These are phyloP conservation scores for Annona squamosa DNA, from an alignment of 164 flowering plant species.

Conservation along the genomic window DNA sequence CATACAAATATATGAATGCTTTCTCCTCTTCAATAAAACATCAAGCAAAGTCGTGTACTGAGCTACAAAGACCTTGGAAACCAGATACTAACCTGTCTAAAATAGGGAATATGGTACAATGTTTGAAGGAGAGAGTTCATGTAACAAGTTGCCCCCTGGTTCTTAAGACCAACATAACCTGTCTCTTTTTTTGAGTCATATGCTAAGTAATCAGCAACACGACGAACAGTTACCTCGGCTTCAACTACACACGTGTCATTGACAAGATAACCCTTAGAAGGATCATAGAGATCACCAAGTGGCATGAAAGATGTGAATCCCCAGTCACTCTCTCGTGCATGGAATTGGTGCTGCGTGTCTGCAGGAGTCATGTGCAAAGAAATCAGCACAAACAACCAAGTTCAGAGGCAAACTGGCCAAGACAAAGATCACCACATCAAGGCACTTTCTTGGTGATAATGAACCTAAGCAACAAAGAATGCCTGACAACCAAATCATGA, in stretches of 20 bases:
- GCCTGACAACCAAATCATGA: background rate
- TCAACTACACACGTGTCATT: slow-evolving; percentile 63
- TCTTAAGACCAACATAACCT: slow-evolving; percentile 90
- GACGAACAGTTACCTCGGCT: slow-evolving; percentile 81
- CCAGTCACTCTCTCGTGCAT: slow-evolving; percentile 87
- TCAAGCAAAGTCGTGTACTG: background rate
- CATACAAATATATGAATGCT: slow-evolving; percentile 5
- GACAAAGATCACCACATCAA: background rate
- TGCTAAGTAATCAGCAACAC: slow-evolving; percentile 66
- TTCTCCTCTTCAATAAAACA: background rate
- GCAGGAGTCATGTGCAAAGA: slow-evolving; percentile 16
- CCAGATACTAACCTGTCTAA: slow-evolving; percentile 55
- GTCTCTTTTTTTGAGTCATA: slow-evolving; percentile 96
- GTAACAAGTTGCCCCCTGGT: slow-evolving; percentile 98
- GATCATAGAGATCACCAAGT: slow-evolving; percentile 75
- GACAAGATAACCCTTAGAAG: slow-evolving; percentile 61
- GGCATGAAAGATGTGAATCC: slow-evolving; percentile 96
- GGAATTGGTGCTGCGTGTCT: slow-evolving; percentile 89
- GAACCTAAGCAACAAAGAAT: background rate
- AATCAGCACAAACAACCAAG: slow-evolving; percentile 2
- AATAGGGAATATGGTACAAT: slow-evolving; percentile 82
- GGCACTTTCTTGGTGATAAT: background rate
- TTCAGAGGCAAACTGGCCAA: background rate
- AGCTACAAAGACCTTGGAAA: slow-evolving; percentile 1
- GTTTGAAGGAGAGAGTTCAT: slow-evolving; percentile 94